Percentiles rank a stretch among this genome's conserved stretches.
Evolutionary conservation across 106 monocot species (phyloP).

Genomic region (Dendrobium chrysotoxum): DNA sequence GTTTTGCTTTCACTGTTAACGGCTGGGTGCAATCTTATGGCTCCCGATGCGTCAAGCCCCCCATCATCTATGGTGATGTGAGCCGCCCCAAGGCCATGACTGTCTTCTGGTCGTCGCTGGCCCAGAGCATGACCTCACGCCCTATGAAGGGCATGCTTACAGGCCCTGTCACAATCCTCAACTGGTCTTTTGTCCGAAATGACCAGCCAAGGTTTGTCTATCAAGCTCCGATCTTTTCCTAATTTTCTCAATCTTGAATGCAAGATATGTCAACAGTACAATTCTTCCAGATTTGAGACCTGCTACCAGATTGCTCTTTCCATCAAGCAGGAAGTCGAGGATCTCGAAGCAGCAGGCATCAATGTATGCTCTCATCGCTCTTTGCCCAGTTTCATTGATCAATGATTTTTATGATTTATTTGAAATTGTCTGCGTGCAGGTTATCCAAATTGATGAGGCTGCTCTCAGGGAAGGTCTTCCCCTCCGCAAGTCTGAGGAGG

Average conservation of each 20-base stretch:
- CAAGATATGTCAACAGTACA: background rate
- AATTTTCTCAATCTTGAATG: background rate
- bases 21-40: conserved; percentile 32
- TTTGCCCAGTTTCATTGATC: background rate
- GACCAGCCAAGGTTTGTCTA: conserved; percentile 21
- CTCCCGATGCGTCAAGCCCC: conserved; percentile 29
- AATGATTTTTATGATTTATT: background rate
- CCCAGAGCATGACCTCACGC: conserved; percentile 28
- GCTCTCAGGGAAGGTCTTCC: conserved; percentile 24
- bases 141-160: conserved; percentile 33
- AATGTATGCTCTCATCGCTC: background rate
- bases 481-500: conserved; percentile 27
- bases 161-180: conserved; percentile 26
- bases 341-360: conserved; percentile 27
- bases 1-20: conserved; percentile 25
- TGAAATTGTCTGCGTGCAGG: background rate
- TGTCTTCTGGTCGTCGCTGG: conserved; percentile 27
- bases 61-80: conserved; percentile 29
- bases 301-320: conserved; percentile 28
- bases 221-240: background rate
- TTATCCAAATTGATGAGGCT: conserved; percentile 27
- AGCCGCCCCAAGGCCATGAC: conserved; percentile 29
- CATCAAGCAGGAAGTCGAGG: conserved; percentile 28
- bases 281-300: conserved; percentile 20
- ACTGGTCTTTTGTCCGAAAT: conserved; percentile 30